Base-by-base conservation (phyloP, 1,284 basidiomycete genomes). In the Sanguinoderma infundibulare region DNA sequence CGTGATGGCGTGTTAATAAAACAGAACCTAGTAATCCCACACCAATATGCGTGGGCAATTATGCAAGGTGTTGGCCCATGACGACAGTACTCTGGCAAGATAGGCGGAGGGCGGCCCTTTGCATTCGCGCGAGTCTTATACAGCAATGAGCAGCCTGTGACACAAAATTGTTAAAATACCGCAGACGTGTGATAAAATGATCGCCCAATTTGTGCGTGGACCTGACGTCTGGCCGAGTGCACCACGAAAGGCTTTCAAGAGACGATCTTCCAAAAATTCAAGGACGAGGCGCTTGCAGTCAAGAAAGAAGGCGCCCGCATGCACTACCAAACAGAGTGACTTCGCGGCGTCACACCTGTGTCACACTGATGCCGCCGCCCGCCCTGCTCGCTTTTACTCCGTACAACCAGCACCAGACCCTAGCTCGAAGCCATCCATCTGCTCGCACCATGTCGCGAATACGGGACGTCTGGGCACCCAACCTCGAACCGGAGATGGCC, bases 391-490 rank as follows among this genome's bases (percentile, higher is more conserved):
- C 39, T 34, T 53, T 35, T 39, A 22, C 53, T 55, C 3, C 9
- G 14, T 36, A 28, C 20, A 47, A 17, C 42, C n/a, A 26, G 20
- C 24, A 22, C 32, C 4, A 9, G 28, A 26, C 32, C n/a, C 28
- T 30, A n/a, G 28, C 36, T 26, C 6, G 28, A 28, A 26, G 9
- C 47, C 26, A 24, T 35, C 12, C n/a, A n/a, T 30, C 6, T 9
- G 5, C 30, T 38, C 35, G 30, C 46, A 61, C 9, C 14, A 77
- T 90, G 87, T 82, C 87, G 69, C 84, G 87, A 77, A 93, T 94
- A 86, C 86, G 89, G 70, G 95, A 98, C 70, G 96, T 99, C 71
- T 99, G 97, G 96, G 87, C 89, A 12, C 90, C 90, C 49, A 98
- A 98, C 77, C 87, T 99, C 67, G 96, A 98, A 66, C 79, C 83